Base-by-base conservation (phyloP, 1,139 yeast genomes). In the Debaryomyces coudertii region DNA sequence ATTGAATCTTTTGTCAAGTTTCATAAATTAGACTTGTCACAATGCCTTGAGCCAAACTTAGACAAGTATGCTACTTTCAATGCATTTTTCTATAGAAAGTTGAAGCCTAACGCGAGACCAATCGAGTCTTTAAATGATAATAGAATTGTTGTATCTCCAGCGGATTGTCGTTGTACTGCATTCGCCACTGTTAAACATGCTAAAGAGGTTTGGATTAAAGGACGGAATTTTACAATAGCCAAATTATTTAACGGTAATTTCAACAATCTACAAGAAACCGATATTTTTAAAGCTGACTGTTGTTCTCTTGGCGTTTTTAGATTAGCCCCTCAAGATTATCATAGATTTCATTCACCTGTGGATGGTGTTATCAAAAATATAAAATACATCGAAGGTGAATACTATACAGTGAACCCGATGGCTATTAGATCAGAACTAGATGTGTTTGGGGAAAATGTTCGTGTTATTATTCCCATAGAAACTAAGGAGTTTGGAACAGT, bases 401-500 rank as follows among this genome's bases (percentile, higher is more conserved):
- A 93, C 63, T 93, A 90, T 61, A 93, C 98, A 0, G 99, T 93
- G 9, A 93, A 93, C 58, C 98, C 98, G 1, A 93, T 93, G 97
- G 98, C 98, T 0, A 80, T 93, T 39, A 70, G 98, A 48, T 87
- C 96, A 1, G 82, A 83, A 36, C 65, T 93, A 45, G 98, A 93
- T 65, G 98, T 93, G 1, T 93, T 83, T 68, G 97, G 98, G 4
- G 97, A 92, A 57, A 93, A 93, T 59, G 84, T 89, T 1, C 73
- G 98, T 29, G 84, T 85, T 2, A 68, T 90, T 2, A 74, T 92
- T 1, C 90, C 96, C 0, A 83, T 93, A 23, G 82, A 87, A 30
- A 81, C 96, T 1, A 74, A 77, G 37, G 71, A 77, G 22, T 90
- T 88, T 65, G 98, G 97, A 0, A 75, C 80, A 0, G 87, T 93